Evolutionary conservation across 2,329 filamentous ascomycete species (phyloP).

Genomic region (Cladosporium sphaerospermum): DNA sequence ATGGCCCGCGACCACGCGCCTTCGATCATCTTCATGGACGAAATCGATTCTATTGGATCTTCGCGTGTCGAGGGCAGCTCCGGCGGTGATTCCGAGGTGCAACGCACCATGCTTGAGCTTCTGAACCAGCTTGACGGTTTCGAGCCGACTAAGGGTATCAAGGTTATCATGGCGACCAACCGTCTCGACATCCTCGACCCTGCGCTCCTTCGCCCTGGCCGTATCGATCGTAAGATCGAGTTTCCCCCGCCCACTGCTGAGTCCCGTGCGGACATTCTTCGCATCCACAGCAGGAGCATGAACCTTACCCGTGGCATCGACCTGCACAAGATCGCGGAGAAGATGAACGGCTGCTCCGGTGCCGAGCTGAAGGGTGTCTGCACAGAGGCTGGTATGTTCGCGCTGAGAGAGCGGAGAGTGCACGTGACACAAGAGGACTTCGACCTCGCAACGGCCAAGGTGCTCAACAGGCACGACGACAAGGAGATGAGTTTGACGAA

Average conservation of each 20-base stretch:
- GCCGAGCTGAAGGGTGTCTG: slow-evolving; percentile 98
- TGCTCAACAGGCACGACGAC: slow-evolving; percentile 98
- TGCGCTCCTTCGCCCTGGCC: slow-evolving; percentile 83
- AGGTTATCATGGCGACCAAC: slow-evolving; percentile 98
- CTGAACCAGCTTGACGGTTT: slow-evolving; percentile 98
- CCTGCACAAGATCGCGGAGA: slow-evolving; percentile 96
- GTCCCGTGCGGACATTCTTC: slow-evolving; percentile 91
- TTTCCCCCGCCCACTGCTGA: slow-evolving; percentile 96
- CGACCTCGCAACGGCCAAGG: slow-evolving; percentile 96
- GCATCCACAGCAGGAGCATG: slow-evolving; percentile 97
- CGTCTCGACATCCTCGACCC: slow-evolving; percentile 93
- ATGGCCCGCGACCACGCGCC: slow-evolving; percentile 98
- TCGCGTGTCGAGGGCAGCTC: slow-evolving; percentile 99
- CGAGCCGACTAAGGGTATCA: slow-evolving; percentile 98
- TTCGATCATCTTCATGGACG: slow-evolving; percentile 99
- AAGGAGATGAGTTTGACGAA: slow-evolving; percentile 90
- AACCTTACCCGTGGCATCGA: slow-evolving; percentile 97
- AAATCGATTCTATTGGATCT: slow-evolving; percentile 94
- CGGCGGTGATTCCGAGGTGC: slow-evolving; percentile 93
- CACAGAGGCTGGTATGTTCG: slow-evolving; percentile 98
- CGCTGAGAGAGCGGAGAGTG: slow-evolving; percentile 86
- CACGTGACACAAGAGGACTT: slow-evolving; percentile 99
- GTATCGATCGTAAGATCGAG: slow-evolving; percentile 97
- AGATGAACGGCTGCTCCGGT: slow-evolving; percentile 98
- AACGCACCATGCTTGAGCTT: slow-evolving; percentile 97